phyloP scores from a whole-genome alignment of 495 filamentous ascomycete species.

The Podospora fimiseda region DNA sequence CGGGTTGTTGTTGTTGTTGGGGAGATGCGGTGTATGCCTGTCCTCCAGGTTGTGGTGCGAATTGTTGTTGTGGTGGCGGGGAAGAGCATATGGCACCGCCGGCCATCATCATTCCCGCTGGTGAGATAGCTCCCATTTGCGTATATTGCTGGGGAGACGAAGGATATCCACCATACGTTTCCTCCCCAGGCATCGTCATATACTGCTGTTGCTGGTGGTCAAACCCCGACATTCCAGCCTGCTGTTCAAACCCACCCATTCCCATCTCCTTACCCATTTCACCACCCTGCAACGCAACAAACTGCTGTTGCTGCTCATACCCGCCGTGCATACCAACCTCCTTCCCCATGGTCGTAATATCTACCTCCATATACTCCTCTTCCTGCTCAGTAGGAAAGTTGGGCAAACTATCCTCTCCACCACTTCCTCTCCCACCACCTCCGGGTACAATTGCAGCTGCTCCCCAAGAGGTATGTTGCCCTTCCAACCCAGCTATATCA shows the following conservation, averaged over 20 bases:
- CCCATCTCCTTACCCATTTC: too few relatives aligned
- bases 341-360: neutral
- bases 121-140: neutral
- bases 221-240: neutral
- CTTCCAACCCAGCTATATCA: neutral
- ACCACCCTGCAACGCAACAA: too few relatives aligned
- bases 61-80: neutral
- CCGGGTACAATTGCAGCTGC: neutral
- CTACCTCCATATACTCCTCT: neutral
- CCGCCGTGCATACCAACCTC: too few relatives aligned
- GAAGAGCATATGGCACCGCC: neutral
- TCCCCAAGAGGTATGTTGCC: too few relatives aligned
- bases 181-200: neutral
- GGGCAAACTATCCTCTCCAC: neutral
- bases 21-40: neutral
- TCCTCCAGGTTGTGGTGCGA: neutral
- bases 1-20: too few relatives aligned
- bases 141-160: neutral
- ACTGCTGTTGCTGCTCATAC: too few relatives aligned
- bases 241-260: neutral
- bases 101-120: neutral
- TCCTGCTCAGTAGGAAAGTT: neutral
- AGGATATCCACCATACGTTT: too few relatives aligned
- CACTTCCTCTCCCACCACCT: neutral
- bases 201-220: neutral